Conservation (phyloP, 371 early-diverging fungal genomes). For the Rhizomucor pusillus region DNA sequence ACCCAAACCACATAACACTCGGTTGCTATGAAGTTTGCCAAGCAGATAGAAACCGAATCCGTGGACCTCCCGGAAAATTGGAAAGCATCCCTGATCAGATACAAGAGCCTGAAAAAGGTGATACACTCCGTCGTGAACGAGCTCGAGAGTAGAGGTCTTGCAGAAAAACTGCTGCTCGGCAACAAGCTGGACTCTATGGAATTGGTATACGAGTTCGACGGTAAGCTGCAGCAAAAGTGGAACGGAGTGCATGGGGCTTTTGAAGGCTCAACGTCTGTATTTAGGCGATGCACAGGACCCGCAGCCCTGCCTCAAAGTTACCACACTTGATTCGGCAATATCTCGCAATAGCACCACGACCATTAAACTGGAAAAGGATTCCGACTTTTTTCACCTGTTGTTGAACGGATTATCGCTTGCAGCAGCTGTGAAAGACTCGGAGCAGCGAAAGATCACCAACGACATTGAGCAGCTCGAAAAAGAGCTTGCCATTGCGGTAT, state of each 20-base stretch:
- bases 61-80: conserved; percentile 66
- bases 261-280: neutral
- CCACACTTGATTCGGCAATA: conserved; percentile 17
- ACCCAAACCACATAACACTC: too few relatives aligned
- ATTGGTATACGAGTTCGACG: conserved; percentile 12
- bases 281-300: conserved; percentile 29
- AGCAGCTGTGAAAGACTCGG: conserved; percentile 36
- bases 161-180: neutral
- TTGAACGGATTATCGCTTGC: conserved; percentile 48
- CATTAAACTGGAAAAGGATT: conserved; percentile 53
- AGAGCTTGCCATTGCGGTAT: conserved; percentile 41
- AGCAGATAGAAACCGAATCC: conserved; percentile 63
- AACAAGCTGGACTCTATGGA: neutral
- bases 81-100: conserved; percentile 64
- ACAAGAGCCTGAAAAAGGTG: conserved; percentile 63
- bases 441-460: conserved; percentile 35
- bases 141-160: conserved; percentile 28
- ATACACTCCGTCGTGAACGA: conserved; percentile 61
- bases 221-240: conserved; percentile 4
- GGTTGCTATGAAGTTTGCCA: conserved; percentile 70
- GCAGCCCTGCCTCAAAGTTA: conserved; percentile 37
- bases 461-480: conserved; percentile 39
- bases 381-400: conserved; percentile 56
- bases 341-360: conserved; percentile 28
- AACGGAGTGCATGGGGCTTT: neutral